Base-by-base conservation (phyloP, 2,329 filamentous ascomycete genomes). In the Fusarium albidum region DNA sequence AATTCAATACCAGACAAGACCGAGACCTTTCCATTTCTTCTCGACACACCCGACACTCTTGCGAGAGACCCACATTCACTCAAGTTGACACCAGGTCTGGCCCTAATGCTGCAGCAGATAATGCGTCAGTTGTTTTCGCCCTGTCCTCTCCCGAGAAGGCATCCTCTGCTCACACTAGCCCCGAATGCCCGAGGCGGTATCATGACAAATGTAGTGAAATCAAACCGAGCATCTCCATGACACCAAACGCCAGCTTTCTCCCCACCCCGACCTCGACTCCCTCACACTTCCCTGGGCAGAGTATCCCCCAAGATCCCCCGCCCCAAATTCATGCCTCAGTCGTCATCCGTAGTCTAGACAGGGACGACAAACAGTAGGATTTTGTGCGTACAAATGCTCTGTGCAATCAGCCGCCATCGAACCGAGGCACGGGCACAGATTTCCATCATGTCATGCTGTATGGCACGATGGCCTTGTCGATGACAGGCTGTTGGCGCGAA, bases 381-480 rank as follows among this genome's bases (percentile, higher is more conserved):
- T 34, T 25, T n/a, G n/a, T n/a, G 46, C 26, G 37, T 49, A 49
- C 46, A 34, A 12, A 31, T 38, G 43, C 7, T 21, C 21, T 21
- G 13, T 15, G 29, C 27, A 43, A 43, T 18, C 25, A 44, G 33
- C 31, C 12, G 14, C 31, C 9, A 11, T 17, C 12, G 4, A 27
- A 26, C 25, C n/a, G 26, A 48, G 34, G 21, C 13, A 26, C 15
- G 14, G 15, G 14, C 31, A 15, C 9, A 12, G 10, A 31, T 15
- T 25, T 43, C 39, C 42, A 43, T 60, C 55, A 71, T 37, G 63
- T 62, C 75, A 80, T 80, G 39, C 75, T 79, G 62, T 83, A 86
- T 12, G 84, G 82, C 49, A 87, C 83, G 63, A 86, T 81, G 3
- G 84, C 83, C 72, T 87, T 87, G 72, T 88, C 85, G 55, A 88